These are phyloP conservation scores for Amaranthus tricolor DNA, from an alignment of 179 eudicot species.

Conservation along the genomic window DNA sequence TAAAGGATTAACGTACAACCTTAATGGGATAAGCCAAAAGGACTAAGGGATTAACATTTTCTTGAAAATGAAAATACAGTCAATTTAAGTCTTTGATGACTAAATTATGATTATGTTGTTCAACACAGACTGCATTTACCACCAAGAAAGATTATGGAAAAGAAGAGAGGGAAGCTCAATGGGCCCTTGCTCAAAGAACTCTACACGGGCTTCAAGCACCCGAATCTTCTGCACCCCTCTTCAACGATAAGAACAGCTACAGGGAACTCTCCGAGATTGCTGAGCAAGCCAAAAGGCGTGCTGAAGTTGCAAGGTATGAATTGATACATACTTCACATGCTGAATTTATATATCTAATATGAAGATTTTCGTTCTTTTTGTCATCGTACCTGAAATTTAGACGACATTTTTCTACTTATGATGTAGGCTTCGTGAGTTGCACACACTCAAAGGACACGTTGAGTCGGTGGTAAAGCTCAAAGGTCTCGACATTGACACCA, in stretches of 20 bases:
- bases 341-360: neutral
- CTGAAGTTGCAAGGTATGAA: constrained; percentile 70
- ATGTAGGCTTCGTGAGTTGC: constrained; percentile 65
- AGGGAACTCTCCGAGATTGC: constrained; percentile 75
- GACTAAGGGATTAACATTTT: neutral
- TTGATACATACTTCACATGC: no score
- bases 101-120: constrained; percentile 3
- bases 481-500: constrained; percentile 74
- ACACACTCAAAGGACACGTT: constrained; percentile 76
- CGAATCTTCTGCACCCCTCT: constrained; percentile 44
- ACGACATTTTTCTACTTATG: neutral
- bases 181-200: constrained; percentile 79
- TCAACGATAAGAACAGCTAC: constrained; percentile 66
- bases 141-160: constrained; percentile 73
- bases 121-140: constrained; percentile 60
- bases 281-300: constrained; percentile 74
- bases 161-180: constrained; percentile 78
- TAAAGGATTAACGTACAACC: no score
- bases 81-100: neutral
- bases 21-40: no score
- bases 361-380: neutral
- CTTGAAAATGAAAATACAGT: neutral
- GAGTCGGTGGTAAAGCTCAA: constrained; percentile 80
- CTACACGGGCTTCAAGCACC: constrained; percentile 75
- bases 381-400: neutral